Base-by-base conservation (phyloP, 176 grass and related monocot species). In the Phragmites australis region DNA sequence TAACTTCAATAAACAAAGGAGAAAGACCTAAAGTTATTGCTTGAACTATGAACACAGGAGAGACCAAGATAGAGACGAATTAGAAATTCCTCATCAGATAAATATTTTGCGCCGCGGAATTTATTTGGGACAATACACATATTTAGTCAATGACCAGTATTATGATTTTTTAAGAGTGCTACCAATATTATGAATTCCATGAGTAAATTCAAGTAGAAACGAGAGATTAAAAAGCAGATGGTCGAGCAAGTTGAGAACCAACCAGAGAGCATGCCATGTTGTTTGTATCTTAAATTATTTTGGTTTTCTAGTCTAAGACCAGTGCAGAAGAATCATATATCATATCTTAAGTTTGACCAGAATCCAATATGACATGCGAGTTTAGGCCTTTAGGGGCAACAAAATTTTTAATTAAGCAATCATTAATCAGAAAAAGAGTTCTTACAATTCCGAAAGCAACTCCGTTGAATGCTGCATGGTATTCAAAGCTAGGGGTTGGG, bases 361-460 rank as follows among this genome's bases (percentile, higher is more conserved):
- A 66, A 84, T 59, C 23, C 45, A 78, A 16, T 40, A 60, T 50
- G 52, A 11, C 16, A 1, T 42, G 9, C 61, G 76, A 11, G 19
- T 52, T 84, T 70, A 8, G 39, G 29, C 59, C 29, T 62, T 62
- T 30, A 30, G 4, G 57, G 59, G 18, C 8, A 44, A 23, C 44
- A 44, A 22, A 55, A 14, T 17, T 34, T 19, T 30, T 37, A 13
- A 44, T 61, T 50, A 70, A 79, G 54, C 9, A 75, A 46, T 19
- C 27, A 30, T 19, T 19, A 81, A 17, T 76, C 54, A 65, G 22
- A 75, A 55, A 54, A 3, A 89, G 27, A 77, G 75, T 41, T 70
- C 96, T 99, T 91, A 99, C 96, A 86, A 99, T 95, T 93, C 96
- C 96, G 1, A 94, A 95, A 82, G 88, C 88, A 57, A 99, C 96